Base-by-base conservation (phyloP, 139 green algal species). In the Closterium sp. region DNA sequence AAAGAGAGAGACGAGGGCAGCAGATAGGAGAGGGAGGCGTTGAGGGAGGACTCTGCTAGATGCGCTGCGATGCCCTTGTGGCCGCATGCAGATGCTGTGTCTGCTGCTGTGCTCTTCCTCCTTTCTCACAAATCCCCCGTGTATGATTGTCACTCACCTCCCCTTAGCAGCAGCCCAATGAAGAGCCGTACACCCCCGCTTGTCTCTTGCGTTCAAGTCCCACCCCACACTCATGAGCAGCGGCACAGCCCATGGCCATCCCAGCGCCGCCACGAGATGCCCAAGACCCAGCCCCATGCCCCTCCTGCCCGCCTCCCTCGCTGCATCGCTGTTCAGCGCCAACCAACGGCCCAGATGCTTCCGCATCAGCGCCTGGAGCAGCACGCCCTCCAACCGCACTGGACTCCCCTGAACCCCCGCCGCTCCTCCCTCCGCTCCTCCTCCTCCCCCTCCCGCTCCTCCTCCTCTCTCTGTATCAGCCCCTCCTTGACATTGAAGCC, bases 91-190 rank as follows among this genome's bases (percentile, higher is more conserved):
- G 29, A 70, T 21, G 92, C 92, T 10, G 92, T 50, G 88, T 94
- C 88, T 30, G n/a, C n/a, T n/a, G n/a, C 34, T 9, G 73, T 94
- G 85, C 19, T 27, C 28, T n/a, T n/a, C n/a, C n/a, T n/a, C n/a
- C n/a, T n/a, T n/a, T n/a, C n/a, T n/a, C n/a, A n/a, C n/a, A n/a
- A n/a, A n/a, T n/a, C n/a, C n/a, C n/a, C n/a, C n/a, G n/a, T n/a
- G n/a, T n/a, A n/a, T n/a, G n/a, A n/a, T n/a, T n/a, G n/a, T n/a
- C n/a, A n/a, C n/a, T 84, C 86, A 90, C 34, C 89, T 30, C 6
- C 91, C 91, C 11, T 62, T 32, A 70, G 88, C 91, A n/a, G 91
- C 91, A n/a, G 91, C 91, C 91, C 91, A 94, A 28, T 94, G 91
- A 42, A 94, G n/a, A 0, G 87, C n/a, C 6, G 91, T 92, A 13